Conservation (phyloP, 768 basidiomycete genomes). For the Mycena pura region DNA sequence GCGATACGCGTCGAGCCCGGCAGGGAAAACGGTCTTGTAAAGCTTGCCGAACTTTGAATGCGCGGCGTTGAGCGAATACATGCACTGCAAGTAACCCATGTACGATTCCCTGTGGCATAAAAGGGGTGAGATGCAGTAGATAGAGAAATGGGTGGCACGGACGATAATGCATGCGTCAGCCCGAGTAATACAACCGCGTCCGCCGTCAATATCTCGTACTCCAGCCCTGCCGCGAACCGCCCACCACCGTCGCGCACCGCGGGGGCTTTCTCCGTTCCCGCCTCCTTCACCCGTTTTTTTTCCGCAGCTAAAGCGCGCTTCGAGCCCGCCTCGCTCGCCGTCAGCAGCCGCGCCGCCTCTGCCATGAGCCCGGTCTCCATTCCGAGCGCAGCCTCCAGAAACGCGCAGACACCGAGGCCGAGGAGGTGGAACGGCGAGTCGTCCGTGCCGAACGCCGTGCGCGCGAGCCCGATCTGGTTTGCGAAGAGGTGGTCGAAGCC, state of each 20-base stretch:
- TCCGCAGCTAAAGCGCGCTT: conserved; percentile 52
- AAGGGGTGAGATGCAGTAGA: neutral
- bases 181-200: conserved; percentile 77
- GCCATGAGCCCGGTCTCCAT: conserved; percentile 76
- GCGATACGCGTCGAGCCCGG: conserved; percentile 54
- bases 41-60: conserved; percentile 81
- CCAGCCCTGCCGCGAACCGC: conserved; percentile 66
- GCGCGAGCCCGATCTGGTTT: conserved; percentile 66
- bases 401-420: conserved; percentile 74
- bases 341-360: conserved; percentile 64
- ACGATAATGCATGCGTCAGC: conserved; percentile 75
- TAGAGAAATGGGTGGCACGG: conserved; percentile 52
- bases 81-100: conserved; percentile 79
- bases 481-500: conserved; percentile 76
- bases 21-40: conserved; percentile 71
- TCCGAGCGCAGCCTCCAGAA: conserved; percentile 80
- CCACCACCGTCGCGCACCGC: conserved; percentile 39
- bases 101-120: conserved; percentile 66
- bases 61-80: conserved; percentile 63
- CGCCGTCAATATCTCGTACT: conserved; percentile 80
- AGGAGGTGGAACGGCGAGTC: conserved; percentile 77
- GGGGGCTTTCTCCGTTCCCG: conserved; percentile 39
- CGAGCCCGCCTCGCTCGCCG: conserved; percentile 65
- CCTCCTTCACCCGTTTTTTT: neutral
- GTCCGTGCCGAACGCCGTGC: conserved; percentile 52